A percentile compares a stretch with the other conserved stretches of the same genome.
These are phyloP conservation scores for Pseudocercospora eumusae DNA, from an alignment of 2,329 filamentous ascomycete genomes.

Conservation along the genomic window DNA sequence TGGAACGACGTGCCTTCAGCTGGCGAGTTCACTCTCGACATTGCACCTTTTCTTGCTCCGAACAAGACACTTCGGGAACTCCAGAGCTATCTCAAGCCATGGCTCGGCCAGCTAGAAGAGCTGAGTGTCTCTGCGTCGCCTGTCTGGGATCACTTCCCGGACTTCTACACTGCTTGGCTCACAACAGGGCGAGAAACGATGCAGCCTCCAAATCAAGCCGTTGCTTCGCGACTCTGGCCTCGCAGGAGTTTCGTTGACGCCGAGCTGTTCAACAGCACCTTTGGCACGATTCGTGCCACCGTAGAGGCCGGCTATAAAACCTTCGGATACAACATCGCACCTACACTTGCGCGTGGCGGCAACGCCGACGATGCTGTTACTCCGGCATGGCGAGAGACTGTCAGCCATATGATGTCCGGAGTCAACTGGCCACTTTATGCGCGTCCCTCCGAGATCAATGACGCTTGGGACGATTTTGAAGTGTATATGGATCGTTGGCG, in stretches of 20 bases:
- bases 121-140: not conserved
- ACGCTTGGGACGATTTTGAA: not conserved
- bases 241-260: not conserved
- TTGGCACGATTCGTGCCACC: not conserved
- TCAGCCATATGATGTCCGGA: slow-evolving; percentile 15
- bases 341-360: not conserved
- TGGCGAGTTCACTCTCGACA: not conserved
- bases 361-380: slow-evolving; percentile 13
- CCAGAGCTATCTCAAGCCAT: not conserved
- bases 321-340: slow-evolving; percentile 3
- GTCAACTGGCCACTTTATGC: slow-evolving; percentile 31
- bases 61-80: not conserved
- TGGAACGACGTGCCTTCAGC: not conserved
- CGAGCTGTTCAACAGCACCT: not conserved
- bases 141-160: not conserved
- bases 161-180: slow-evolving; percentile 4
- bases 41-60: not conserved
- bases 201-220: not conserved
- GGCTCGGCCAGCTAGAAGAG: not conserved
- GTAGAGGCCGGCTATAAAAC: not conserved
- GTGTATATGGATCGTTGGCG: slow-evolving; percentile 33
- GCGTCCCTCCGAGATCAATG: slow-evolving; percentile 35
- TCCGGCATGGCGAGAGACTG: slow-evolving; percentile 26
- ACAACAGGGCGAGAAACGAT: not conserved
- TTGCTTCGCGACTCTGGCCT: not conserved